Percentiles rank a stretch among this genome's conserved stretches.
Conservation (phyloP, 2,329 filamentous ascomycete genomes). For the Alternaria dauci region DNA sequence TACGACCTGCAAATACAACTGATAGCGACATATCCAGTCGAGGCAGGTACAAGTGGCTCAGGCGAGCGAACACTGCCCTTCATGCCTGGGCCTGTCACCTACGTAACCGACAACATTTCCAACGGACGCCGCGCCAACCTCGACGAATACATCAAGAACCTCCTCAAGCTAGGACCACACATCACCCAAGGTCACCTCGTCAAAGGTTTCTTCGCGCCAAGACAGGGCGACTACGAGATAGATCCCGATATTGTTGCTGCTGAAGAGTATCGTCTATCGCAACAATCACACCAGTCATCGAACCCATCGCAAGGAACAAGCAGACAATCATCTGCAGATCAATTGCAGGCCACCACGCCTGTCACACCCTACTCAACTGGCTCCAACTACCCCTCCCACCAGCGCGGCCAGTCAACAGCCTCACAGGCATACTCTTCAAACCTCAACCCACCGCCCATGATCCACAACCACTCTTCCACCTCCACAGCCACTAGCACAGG, state of each 20-base stretch:
- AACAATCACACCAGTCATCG: slow-evolving; percentile 55
- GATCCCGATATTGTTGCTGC: slow-evolving; percentile 70
- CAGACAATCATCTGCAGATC: slow-evolving; percentile 51
- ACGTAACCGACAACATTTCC: slow-evolving; percentile 97
- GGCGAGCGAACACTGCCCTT: slow-evolving; percentile 85
- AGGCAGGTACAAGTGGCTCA: slow-evolving; percentile 83
- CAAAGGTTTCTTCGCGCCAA: slow-evolving; percentile 87
- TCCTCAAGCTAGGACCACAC: slow-evolving; percentile 82
- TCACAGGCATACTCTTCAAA: slow-evolving; percentile 42
- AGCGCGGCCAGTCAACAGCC: slow-evolving; percentile 50
- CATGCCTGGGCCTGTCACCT: slow-evolving; percentile 97
- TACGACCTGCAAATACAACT: slow-evolving; percentile 98
- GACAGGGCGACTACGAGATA: slow-evolving; percentile 92
- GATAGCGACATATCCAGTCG: slow-evolving; percentile 87
- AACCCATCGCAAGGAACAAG: slow-evolving; percentile 47
- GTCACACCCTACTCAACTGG: slow-evolving; percentile 47
- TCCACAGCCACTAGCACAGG: slow-evolving; percentile 45
- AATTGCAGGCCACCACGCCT: slow-evolving; percentile 48
- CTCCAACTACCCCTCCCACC: slow-evolving; percentile 53
- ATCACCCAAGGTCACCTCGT: slow-evolving; percentile 87
- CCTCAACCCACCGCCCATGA: slow-evolving; percentile 48
- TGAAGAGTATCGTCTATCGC: slow-evolving; percentile 79
- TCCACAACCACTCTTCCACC: slow-evolving; percentile 48
- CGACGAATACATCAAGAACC: slow-evolving; percentile 93
- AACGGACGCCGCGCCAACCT: slow-evolving; percentile 91